phyloP scores from a whole-genome alignment of 2,329 filamentous ascomycete species.

The Colletotrichum lupini region DNA sequence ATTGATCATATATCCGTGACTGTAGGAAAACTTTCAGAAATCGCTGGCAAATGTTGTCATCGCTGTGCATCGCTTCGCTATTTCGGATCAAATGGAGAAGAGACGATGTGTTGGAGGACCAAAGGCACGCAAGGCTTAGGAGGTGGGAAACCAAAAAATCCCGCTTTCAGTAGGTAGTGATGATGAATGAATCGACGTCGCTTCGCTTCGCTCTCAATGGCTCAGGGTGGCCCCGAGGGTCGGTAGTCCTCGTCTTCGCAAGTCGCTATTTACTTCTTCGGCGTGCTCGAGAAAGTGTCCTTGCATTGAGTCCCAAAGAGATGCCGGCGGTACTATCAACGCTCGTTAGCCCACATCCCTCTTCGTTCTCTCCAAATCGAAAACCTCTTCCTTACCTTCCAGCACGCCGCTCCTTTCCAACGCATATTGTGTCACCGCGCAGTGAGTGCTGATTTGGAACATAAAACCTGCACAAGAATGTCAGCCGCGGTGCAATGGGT shows the following conservation, averaged over 20 bases:
- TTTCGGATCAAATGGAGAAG: not conserved
- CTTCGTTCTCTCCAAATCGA: too few relatives aligned
- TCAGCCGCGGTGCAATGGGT: constrained; percentile 41
- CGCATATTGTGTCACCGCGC: constrained; percentile 40
- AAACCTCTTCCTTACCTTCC: constrained; percentile 23
- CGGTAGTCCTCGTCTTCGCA: constrained; percentile 15
- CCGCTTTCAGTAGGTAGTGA: not conserved
- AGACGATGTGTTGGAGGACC: not conserved
- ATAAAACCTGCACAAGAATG: constrained; percentile 43
- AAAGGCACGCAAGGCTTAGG: not conserved
- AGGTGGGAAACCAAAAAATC: not conserved
- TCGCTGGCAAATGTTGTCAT: not conserved
- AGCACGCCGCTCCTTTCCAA: constrained; percentile 34
- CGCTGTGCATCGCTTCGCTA: constrained; percentile 7
- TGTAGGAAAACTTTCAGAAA: not conserved
- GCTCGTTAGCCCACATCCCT: not conserved
- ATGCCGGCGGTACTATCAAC: constrained; percentile 35
- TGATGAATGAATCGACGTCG: not conserved
- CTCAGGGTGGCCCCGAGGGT: not conserved
- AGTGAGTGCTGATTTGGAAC: constrained; percentile 42
- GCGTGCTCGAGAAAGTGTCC: constrained; percentile 38
- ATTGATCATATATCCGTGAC: not conserved
- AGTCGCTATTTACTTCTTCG: constrained; percentile 36
- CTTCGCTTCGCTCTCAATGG: not conserved
- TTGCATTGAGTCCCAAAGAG: constrained; percentile 38